Conservation (phyloP, 345 rosid genomes). For the Salix dunnii region DNA sequence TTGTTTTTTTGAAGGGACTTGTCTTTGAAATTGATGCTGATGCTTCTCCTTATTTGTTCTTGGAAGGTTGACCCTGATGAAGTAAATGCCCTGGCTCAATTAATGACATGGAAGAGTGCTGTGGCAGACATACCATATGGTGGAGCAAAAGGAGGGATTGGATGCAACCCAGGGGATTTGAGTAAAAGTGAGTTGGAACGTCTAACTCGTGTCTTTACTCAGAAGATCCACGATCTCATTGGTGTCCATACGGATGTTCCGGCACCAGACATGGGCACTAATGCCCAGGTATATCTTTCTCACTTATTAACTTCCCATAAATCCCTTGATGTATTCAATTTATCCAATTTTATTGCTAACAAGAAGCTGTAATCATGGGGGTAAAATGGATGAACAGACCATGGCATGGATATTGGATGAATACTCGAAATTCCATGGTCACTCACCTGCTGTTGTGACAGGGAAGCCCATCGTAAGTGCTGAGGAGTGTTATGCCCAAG, state of each 20-base stretch:
- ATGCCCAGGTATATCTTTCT: constrained; percentile 54
- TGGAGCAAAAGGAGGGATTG: constrained; percentile 97
- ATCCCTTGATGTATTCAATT: not conserved
- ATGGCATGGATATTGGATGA: constrained; percentile 99
- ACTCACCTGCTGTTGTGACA: constrained; percentile 92
- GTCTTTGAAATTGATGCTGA: constrained; percentile 1
- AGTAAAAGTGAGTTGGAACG: constrained; percentile 76
- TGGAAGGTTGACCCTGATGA: constrained; percentile 92
- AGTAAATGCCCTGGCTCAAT: constrained; percentile 93
- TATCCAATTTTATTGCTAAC: not conserved
- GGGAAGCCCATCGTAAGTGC: constrained; percentile 81
- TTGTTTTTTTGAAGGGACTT: not conserved
- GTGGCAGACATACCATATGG: constrained; percentile 95
- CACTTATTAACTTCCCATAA: not conserved
- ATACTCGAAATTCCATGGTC: constrained; percentile 94
- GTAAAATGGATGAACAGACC: constrained; percentile 39
- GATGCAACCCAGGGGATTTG: constrained; percentile 69
- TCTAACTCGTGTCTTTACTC: constrained; percentile 91
- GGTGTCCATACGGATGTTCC: constrained; percentile 92
- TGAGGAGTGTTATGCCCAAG: not conserved
- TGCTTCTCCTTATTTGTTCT: not conserved
- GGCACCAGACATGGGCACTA: constrained; percentile 97
- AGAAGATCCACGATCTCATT: constrained; percentile 94
- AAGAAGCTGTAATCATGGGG: not conserved
- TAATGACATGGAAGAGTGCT: constrained; percentile 98